Evolutionary conservation across 2,329 filamentous ascomycete species (phyloP), one percentile per base, ranked within the genome.

Genomic region (Botrytis cinerea): DNA sequence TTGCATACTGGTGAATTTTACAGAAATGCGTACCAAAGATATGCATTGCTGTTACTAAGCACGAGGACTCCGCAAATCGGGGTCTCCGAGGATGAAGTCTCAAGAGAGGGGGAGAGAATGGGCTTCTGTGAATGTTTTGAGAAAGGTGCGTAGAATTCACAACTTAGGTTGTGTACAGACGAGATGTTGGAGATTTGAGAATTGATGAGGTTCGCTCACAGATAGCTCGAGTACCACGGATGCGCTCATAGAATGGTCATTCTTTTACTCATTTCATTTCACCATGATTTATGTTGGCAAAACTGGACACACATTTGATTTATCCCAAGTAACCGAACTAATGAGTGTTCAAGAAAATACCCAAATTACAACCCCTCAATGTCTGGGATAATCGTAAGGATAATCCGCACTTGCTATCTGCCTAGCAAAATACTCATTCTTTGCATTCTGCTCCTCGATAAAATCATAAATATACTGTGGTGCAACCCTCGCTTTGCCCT

Each of bases 161-260:
- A 2, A 4, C 7, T 54, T 14, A 48, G 22, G 25, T 28, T 54
- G 6, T 54, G 6, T 7, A 16, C 5, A 54, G 48, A 54, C 5
- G 28, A 28, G 1, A 16, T n/a, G 0, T 5, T n/a, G 14, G 4
- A 22, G 4, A 12, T 7, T 9, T 4, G 12, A 12, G 7, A 18
- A 25, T 66, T 22, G 57, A 14, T 4, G 32, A 22, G 2, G 2
- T 28, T 43, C 22, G n/a, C 18, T 62, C 12, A n/a, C 43, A n/a
- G 16, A 16, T 1, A 38, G 38, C 38, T 22, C 8, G 10, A 62
- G 0, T 40, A n/a, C 1, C 1, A 16, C 4, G 32, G 20, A 4
- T 18, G n/a, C 35, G 40, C 22, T 9, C 28, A 48, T 8, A 48
- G 4, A 6, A 25, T 1, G 18, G n/a, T 0, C 7, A 7, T 35